Conservation (phyloP, 345 rosid genomes). For the Eutrema heterophyllum region DNA sequence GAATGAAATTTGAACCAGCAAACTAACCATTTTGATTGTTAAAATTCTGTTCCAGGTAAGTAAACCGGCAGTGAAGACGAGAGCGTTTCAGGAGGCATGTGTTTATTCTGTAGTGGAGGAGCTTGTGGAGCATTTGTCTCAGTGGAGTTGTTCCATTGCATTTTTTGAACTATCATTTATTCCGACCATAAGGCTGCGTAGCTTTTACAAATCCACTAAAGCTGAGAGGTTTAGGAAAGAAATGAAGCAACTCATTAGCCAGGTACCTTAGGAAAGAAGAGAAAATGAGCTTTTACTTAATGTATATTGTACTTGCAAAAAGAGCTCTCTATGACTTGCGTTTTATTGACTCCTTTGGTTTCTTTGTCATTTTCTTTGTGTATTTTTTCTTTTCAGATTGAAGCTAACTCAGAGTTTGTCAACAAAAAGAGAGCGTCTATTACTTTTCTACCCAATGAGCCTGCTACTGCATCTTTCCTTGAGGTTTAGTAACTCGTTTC, state of each 20-base stretch:
- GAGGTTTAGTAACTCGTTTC: constrained; percentile 41
- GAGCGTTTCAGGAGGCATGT: constrained; percentile 94
- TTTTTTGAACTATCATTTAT: constrained; percentile 86
- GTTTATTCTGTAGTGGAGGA: constrained; percentile 80
- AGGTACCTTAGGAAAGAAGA: constrained; percentile 40
- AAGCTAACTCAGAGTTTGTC: constrained; percentile 54
- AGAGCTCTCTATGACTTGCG: not conserved
- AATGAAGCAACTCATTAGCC: constrained; percentile 73
- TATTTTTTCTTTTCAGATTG: constrained; percentile 42
- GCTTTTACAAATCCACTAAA: constrained; percentile 74
- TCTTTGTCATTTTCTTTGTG: not conserved
- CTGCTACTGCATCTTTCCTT: constrained; percentile 55
- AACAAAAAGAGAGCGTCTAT: constrained; percentile 53
- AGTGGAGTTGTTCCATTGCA: constrained; percentile 82
- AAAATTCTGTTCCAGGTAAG: constrained; percentile 42
- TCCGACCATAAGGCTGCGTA: constrained; percentile 65
- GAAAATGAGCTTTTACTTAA: not conserved
- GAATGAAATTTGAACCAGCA: not conserved
- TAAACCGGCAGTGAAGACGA: constrained; percentile 78
- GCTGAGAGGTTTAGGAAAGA: constrained; percentile 87
- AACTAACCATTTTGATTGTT: not conserved
- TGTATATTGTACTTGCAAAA: not conserved
- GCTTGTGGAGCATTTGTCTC: constrained; percentile 84
- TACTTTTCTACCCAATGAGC: constrained; percentile 68
- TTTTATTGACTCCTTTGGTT: constrained; percentile 4